A percentile compares a stretch with the other conserved stretches of the same genome.
Conservation (phyloP, 108 stramenopile species). For the Nitzschia palea region DNA sequence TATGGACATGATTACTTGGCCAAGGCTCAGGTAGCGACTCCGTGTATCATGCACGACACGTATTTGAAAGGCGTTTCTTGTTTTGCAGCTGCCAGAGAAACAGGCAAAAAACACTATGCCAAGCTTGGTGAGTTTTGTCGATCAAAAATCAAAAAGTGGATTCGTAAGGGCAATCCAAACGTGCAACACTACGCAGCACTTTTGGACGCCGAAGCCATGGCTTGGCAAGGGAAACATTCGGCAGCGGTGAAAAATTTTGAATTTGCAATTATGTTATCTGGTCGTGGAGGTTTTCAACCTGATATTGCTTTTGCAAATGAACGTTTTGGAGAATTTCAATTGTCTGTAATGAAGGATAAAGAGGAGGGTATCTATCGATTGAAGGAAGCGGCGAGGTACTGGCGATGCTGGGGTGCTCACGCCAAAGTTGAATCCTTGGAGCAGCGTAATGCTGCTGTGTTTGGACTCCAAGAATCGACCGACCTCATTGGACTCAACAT, state of each 20-base stretch:
- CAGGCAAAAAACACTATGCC: slow-evolving; percentile 10
- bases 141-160: slow-evolving; percentile 5
- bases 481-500: too few species aligned
- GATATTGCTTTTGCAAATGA: slow-evolving; percentile 7
- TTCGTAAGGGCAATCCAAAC: slow-evolving; percentile 14
- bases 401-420: slow-evolving; percentile 9
- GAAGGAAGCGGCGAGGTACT: background rate
- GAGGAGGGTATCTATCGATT: slow-evolving; percentile 12
- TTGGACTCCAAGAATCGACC: too few species aligned
- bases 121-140: background rate
- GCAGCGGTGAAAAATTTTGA: slow-evolving; percentile 1
- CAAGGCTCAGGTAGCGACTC: background rate
- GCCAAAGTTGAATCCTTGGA: slow-evolving; percentile 8
- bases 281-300: background rate
- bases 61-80: slow-evolving; percentile 16
- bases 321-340: slow-evolving; percentile 1
- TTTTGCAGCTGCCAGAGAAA: slow-evolving; percentile 12
- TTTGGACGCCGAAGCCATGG: background rate
- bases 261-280: background rate
- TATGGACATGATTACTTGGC: background rate
- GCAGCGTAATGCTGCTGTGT: too few species aligned
- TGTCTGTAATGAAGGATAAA: background rate
- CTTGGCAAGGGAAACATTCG: background rate
- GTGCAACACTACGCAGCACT: slow-evolving; percentile 3
- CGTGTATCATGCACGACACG: background rate